phyloP scores from a whole-genome alignment of 495 filamentous ascomycete genomes.

The Aspergillus cristatus region DNA sequence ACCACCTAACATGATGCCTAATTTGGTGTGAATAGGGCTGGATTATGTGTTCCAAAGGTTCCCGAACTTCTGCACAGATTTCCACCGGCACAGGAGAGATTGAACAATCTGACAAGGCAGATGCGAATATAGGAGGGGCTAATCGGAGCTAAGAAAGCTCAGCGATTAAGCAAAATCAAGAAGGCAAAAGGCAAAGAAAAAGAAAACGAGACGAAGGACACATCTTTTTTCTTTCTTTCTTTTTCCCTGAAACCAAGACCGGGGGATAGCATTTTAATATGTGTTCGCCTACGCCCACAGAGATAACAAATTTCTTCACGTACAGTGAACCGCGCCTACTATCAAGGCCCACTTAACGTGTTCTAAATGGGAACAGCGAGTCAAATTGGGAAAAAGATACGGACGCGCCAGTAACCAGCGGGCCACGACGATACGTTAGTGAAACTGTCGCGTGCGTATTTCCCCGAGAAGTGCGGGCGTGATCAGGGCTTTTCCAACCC shows the following conservation, averaged over 20 bases:
- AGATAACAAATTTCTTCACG: too few species aligned
- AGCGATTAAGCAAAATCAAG: constrained; percentile 14
- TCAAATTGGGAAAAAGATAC: too few species aligned
- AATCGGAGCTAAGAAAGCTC: constrained; percentile 13
- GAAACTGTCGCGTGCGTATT: too few species aligned
- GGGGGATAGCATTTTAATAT: constrained; percentile 8
- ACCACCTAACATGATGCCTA: constrained; percentile 17
- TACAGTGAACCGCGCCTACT: too few species aligned
- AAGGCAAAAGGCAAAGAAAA: constrained; percentile 2
- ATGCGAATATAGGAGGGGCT: constrained; percentile 2
- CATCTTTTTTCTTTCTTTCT: constrained; percentile 20
- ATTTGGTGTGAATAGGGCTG: too few species aligned
- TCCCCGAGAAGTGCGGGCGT: too few species aligned
- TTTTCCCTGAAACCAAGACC: constrained; percentile 6
- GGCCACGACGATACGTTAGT: too few species aligned
- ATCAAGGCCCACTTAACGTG: constrained; percentile 3
- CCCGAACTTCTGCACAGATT: background rate
- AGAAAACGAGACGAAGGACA: constrained; percentile 3
- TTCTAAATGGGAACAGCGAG: background rate
- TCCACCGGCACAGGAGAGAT: constrained; percentile 5
- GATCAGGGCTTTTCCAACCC: too few species aligned
- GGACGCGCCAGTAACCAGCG: too few species aligned
- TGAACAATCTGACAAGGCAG: constrained; percentile 1
- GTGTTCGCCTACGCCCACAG: constrained; percentile 5
- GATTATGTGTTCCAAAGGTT: too few species aligned